Evolutionary conservation across 2,329 filamentous ascomycete genomes (phyloP), one percentile per base, ranked within the genome.

Genomic region (Pseudogymnoascus sp.): DNA sequence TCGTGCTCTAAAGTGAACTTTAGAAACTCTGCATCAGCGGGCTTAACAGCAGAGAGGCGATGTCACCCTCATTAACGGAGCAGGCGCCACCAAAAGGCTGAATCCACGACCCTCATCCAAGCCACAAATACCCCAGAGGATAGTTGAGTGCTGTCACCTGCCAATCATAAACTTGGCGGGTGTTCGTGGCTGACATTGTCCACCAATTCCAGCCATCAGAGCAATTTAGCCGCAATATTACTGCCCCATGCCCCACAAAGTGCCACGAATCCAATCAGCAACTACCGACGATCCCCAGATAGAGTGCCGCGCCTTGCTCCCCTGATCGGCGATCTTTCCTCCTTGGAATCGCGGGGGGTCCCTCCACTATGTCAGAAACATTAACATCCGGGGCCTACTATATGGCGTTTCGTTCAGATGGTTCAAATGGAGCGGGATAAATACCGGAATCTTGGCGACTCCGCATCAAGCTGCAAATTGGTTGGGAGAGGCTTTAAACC

Each of bases 191-290:
- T 55, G 5, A 9, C 48, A 55, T 33, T 55, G 48, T 55, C 48
- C 27, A 55, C 48, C n/a, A 55, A 55, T 55, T 55, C 48, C 48
- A n/a, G 48, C 48, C 27, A 29, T 33, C 48, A 55, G 48, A 55
- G 15, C 48, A 15, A 33, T 55, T 55, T 55, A 55, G 27, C 48
- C 27, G 27, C 48, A 55, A 55, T 12, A 55, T 44, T 33, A 33
- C 15, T n/a, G 9, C 44, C 41, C 48, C 29, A 33, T 55, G 17
- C 29, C 29, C 48, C 48, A 17, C 44, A 51, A 51, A 51, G 27
- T 51, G 44, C 44, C 44, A 55, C 33, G n/a, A 55, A 55, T 55
- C 48, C 48, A 55, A 55, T 55, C 48, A 55, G 27, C 48, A 55
- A 55, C 27, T 55, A 55, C 48, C 48, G 48, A 17, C 48, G 48